Conservation (phyloP, 2,329 filamentous ascomycete species). For the Gremmenia infestans region DNA sequence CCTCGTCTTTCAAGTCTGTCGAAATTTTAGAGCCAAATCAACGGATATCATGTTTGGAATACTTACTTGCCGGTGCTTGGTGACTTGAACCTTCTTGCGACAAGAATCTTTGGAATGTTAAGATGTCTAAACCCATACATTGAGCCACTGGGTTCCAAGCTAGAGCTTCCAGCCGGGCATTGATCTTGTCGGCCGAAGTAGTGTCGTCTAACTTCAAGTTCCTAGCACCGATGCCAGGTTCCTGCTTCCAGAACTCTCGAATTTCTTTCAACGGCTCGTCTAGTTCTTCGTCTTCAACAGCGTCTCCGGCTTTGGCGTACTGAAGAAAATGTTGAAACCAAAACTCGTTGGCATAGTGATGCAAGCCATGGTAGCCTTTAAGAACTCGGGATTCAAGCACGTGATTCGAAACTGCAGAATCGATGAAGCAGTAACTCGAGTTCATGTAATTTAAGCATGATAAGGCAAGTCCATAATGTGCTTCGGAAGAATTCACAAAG, state of each 20-base stretch:
- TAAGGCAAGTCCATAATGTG: conserved; percentile 11
- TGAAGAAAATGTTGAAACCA: conserved; percentile 15
- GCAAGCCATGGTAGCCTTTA: conserved; percentile 12
- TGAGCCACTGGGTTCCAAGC: background rate
- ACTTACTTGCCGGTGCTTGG: conserved; percentile 3
- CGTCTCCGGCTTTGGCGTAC: conserved; percentile 6
- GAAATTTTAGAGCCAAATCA: background rate
- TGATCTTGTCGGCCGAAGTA: conserved; percentile 6
- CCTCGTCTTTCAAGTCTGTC: conserved; percentile 5
- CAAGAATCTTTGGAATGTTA: conserved; percentile 9
- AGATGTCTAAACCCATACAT: conserved; percentile 7
- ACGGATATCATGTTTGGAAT: background rate
- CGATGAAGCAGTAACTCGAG: conserved; percentile 3
- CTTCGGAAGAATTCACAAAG: conserved; percentile 3
- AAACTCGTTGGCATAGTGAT: conserved; percentile 13
- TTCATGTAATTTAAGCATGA: conserved; percentile 10
- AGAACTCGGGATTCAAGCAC: conserved; percentile 2
- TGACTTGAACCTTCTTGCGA: conserved; percentile 7
- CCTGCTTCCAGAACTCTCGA: conserved; percentile 5
- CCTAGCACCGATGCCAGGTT: conserved; percentile 1
- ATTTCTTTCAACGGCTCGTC: conserved; percentile 1
- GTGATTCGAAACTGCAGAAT: background rate
- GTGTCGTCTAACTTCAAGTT: conserved; percentile 6
- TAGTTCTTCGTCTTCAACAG: conserved; percentile 1
- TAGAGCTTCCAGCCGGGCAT: background rate